Conservation (phyloP, 1,139 yeast species). For the Suzukiozyma palmioleophila region DNA sequence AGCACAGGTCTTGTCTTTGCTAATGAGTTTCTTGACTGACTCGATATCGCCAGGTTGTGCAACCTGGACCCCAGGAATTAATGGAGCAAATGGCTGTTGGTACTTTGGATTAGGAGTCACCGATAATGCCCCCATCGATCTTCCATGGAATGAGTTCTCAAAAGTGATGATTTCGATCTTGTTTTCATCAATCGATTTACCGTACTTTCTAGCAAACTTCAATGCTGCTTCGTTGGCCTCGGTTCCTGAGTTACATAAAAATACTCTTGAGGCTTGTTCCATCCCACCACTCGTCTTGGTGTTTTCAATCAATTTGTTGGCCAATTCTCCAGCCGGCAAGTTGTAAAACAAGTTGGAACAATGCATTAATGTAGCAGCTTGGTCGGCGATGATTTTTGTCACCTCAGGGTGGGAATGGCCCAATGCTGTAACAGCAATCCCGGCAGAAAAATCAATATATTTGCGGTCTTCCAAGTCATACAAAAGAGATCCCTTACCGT, state of each 20-base stretch:
- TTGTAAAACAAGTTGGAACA: slow-evolving; percentile 84
- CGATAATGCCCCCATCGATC: slow-evolving; percentile 88
- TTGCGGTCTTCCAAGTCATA: slow-evolving; percentile 76
- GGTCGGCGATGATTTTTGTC: slow-evolving; percentile 65
- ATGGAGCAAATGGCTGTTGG: slow-evolving; percentile 84
- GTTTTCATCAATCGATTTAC: slow-evolving; percentile 48
- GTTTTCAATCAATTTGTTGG: slow-evolving; percentile 62
- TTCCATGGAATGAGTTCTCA: slow-evolving; percentile 87
- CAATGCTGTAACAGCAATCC: slow-evolving; percentile 92
- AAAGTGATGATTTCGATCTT: slow-evolving; percentile 83
- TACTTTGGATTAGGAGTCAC: slow-evolving; percentile 92
- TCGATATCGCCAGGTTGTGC: slow-evolving; percentile 59
- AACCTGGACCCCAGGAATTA: slow-evolving; percentile 76
- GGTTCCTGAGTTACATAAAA: slow-evolving; percentile 88
- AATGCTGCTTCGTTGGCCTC: slow-evolving; percentile 98
- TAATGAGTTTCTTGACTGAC: slow-evolving; percentile 55
- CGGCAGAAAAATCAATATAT: slow-evolving; percentile 89
- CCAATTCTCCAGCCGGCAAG: slow-evolving; percentile 76
- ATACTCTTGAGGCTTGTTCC: slow-evolving; percentile 76
- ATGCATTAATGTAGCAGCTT: slow-evolving; percentile 71
- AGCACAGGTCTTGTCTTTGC: slow-evolving; percentile 73
- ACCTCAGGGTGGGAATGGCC: slow-evolving; percentile 83
- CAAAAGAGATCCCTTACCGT: slow-evolving; percentile 68
- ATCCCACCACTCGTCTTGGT: slow-evolving; percentile 75
- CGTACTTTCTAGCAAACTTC: slow-evolving; percentile 89